Percentiles rank a stretch among this genome's conserved stretches.
These are phyloP conservation scores for Sequoiadendron giganteum DNA, from an alignment of 75 land plant genomes.

Conservation along the genomic window DNA sequence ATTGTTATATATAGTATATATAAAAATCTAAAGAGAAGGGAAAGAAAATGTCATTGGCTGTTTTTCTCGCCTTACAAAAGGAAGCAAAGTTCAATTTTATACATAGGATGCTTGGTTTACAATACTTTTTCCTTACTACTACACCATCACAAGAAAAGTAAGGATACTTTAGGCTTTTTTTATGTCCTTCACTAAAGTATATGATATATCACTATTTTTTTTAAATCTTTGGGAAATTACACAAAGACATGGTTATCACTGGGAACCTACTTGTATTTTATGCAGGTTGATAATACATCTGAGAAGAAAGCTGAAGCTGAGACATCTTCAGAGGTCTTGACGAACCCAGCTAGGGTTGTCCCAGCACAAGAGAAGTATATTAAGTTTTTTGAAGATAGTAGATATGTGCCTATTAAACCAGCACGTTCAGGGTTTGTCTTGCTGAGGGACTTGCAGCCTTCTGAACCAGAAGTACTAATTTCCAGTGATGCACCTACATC, in stretches of 20 bases:
- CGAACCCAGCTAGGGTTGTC: conserved; percentile 49
- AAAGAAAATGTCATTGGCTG: neutral
- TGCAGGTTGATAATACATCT: conserved; percentile 31
- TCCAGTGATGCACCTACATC: conserved; percentile 45
- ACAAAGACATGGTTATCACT: neutral
- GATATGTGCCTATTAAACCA: conserved; percentile 39
- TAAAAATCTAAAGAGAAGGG: neutral
- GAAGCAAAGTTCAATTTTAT: too few species aligned
- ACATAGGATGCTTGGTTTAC: neutral
- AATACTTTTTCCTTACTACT: neutral
- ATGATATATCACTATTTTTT: neutral
- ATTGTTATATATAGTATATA: neutral
- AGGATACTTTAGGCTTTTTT: neutral
- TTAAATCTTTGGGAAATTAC: neutral
- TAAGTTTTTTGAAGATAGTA: conserved; percentile 36
- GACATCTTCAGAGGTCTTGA: conserved; percentile 23
- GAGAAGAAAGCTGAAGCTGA: conserved; percentile 39
- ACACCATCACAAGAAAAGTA: neutral
- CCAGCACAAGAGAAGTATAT: conserved; percentile 52
- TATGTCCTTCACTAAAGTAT: neutral
- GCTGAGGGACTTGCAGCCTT: conserved; percentile 38
- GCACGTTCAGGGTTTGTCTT: conserved; percentile 50
- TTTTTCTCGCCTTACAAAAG: neutral
- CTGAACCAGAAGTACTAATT: conserved; percentile 51
- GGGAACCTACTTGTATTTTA: neutral